Conservation (phyloP, 371 early-diverging fungal species). For the Umbelopsis sp. region DNA sequence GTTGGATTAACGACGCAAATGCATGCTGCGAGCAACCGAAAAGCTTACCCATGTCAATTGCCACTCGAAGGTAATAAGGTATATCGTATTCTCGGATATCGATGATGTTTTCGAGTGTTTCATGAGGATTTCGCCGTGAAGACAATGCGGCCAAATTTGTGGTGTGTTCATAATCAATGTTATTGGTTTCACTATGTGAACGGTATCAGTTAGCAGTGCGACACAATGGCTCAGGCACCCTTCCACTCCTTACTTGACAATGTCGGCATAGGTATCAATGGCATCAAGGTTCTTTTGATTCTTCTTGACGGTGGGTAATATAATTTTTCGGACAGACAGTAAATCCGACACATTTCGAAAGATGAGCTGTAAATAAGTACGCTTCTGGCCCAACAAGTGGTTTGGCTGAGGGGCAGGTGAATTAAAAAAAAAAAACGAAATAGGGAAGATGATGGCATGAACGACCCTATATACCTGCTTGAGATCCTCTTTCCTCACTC, state of each 20-base stretch:
- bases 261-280: conserved; percentile 63
- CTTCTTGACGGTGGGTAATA: conserved; percentile 70
- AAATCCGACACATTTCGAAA: conserved; percentile 88
- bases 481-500: conserved; percentile 85
- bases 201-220: not conserved
- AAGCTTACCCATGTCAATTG: conserved; percentile 84
- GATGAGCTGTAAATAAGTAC: conserved; percentile 74
- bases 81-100: conserved; percentile 96
- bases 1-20: not conserved
- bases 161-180: conserved; percentile 33
- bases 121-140: conserved; percentile 43
- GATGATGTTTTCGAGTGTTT: conserved; percentile 64
- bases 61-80: conserved; percentile 90
- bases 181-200: conserved; percentile 32
- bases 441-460: not conserved
- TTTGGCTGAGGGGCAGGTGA: conserved; percentile 65
- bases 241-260: conserved; percentile 40
- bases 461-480: conserved; percentile 61
- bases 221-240: not conserved
- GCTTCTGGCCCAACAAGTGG: conserved; percentile 82
- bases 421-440: not conserved
- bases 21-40: not conserved
- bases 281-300: conserved; percentile 71
- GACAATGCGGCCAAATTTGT: conserved; percentile 27
- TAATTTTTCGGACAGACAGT: conserved; percentile 69